phyloP scores from a whole-genome alignment of 352 stramenopile genomes.

The Phytophthora pseudosyringae region DNA sequence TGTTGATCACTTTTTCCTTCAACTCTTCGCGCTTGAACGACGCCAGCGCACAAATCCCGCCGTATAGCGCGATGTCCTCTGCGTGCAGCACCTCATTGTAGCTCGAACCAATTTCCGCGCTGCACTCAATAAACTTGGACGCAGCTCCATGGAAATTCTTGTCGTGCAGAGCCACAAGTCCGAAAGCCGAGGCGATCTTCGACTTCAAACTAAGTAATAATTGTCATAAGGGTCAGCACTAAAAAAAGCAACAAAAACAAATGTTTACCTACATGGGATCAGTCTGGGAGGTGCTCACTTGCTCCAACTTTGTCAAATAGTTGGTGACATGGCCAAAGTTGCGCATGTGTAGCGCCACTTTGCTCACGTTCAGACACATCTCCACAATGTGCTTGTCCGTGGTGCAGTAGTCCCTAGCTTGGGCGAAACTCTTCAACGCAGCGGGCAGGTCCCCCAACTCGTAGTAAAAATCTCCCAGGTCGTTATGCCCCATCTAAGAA shows the following conservation, averaged over 20 bases:
- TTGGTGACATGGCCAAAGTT: conserved; percentile 89
- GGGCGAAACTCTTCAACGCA: conserved; percentile 86
- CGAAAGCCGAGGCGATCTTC: conserved; percentile 82
- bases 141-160: conserved; percentile 83
- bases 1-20: conserved; percentile 88
- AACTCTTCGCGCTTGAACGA: conserved; percentile 86
- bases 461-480: conserved; percentile 90
- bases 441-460: conserved; percentile 74
- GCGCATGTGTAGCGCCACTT: conserved; percentile 86
- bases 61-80: conserved; percentile 89
- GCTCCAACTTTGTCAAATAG: conserved; percentile 89
- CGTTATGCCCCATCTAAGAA: conserved; percentile 86
- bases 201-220: conserved; percentile 68
- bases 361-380: conserved; percentile 92
- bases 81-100: conserved; percentile 88
- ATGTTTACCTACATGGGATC: conserved; percentile 61
- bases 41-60: conserved; percentile 85
- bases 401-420: conserved; percentile 91
- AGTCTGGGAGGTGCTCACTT: conserved; percentile 70
- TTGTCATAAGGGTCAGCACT: neutral
- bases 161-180: conserved; percentile 79
- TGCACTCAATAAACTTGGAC: conserved; percentile 84
- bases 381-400: conserved; percentile 91
- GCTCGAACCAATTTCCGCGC: conserved; percentile 77
- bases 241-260: conserved; percentile 7